Conservation (phyloP, 441 rosid genomes). For the Gossypium gossypioides region DNA sequence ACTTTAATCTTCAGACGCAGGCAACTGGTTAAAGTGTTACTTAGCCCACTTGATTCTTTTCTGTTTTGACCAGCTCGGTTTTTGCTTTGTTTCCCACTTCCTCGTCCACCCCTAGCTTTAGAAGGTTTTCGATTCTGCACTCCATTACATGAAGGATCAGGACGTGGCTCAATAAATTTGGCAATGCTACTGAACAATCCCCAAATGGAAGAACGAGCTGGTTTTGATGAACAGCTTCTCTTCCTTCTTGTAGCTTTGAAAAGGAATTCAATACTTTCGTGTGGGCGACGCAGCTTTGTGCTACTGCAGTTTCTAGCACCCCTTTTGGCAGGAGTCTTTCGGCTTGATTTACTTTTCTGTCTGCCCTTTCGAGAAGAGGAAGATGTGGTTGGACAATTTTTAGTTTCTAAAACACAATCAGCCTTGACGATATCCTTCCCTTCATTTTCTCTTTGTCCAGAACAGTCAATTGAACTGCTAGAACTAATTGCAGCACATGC, state of each 20-base stretch:
- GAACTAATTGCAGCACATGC: slow-evolving; percentile 22
- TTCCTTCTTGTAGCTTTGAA: slow-evolving; percentile 46
- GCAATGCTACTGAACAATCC: slow-evolving; percentile 48
- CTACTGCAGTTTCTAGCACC: slow-evolving; percentile 30
- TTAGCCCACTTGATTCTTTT: slow-evolving; percentile 28
- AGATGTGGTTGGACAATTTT: slow-evolving; percentile 25
- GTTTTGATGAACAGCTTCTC: slow-evolving; percentile 59
- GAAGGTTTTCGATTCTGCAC: slow-evolving; percentile 27
- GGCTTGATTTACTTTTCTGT: slow-evolving; percentile 35
- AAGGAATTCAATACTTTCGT: slow-evolving; percentile 26
- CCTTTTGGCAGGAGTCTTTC: slow-evolving; percentile 33
- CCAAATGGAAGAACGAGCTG: slow-evolving; percentile 64
- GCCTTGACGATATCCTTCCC: slow-evolving; percentile 29
- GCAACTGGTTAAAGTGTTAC: slow-evolving; percentile 33
- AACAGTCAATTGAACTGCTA: slow-evolving; percentile 28
- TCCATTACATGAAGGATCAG: slow-evolving; percentile 31
- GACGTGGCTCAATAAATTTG: slow-evolving; percentile 32
- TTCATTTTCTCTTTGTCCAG: slow-evolving; percentile 25
- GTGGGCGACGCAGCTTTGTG: slow-evolving; percentile 28
- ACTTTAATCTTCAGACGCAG: slow-evolving; percentile 75
- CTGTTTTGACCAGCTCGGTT: slow-evolving; percentile 24
- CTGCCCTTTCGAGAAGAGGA: slow-evolving; percentile 42
- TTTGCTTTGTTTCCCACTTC: slow-evolving; percentile 29
- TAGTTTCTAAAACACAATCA: slow-evolving; percentile 35
- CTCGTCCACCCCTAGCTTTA: slow-evolving; percentile 30